Base-by-base conservation (phyloP, 306 rosid species). In the Cucurbita pepo region DNA sequence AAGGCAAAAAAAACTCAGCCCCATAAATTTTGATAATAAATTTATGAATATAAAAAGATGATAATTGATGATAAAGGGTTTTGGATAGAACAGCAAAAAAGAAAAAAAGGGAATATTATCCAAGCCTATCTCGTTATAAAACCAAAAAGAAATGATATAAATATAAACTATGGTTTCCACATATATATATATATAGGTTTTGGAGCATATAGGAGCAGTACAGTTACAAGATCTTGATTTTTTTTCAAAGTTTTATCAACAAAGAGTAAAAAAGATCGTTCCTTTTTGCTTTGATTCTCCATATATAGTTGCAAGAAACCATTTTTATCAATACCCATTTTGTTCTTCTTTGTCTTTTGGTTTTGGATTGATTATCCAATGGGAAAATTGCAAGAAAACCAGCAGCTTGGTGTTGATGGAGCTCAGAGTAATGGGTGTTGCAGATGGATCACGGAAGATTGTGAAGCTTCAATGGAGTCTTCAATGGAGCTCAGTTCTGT, bases 1-100 rank as follows among this genome's bases (percentile, higher is more conserved):
- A 80, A 78, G 75, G 79, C 77, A 43, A 80, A 80, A 18, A 18
- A 54, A 85, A 82, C 81, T 77, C 22, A 56, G 86, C 81, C 94
- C 89, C 54, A 18, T 64, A 71, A 34, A 53, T 34, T 34, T 72
- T 38, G 7, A 3, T 19, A 43, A 30, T 67, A 5, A 74, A 36
- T 40, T 48, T 54, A 11, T 10, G 1, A 45, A 51, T n/a, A 50
- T 36, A 75, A 63, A 41, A 61, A 59, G 69, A 61, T 60, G 67
- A 60, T 61, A 37, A 65, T 65, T 43, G 73, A 48, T 21, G 55
- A 67, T 21, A 67, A 67, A 47, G 56, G 9, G 3, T 21, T 45
- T 21, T 47, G 73, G 56, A 67, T 48, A 67, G 48, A 67, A 53
- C 4, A 8, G 18, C 36, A 75, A 56, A 48, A 75, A 21, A 22